Evolutionary conservation across 495 filamentous ascomycete genomes (phyloP), one percentile per base, ranked within the genome.

Genomic region (Xylaria scruposa): DNA sequence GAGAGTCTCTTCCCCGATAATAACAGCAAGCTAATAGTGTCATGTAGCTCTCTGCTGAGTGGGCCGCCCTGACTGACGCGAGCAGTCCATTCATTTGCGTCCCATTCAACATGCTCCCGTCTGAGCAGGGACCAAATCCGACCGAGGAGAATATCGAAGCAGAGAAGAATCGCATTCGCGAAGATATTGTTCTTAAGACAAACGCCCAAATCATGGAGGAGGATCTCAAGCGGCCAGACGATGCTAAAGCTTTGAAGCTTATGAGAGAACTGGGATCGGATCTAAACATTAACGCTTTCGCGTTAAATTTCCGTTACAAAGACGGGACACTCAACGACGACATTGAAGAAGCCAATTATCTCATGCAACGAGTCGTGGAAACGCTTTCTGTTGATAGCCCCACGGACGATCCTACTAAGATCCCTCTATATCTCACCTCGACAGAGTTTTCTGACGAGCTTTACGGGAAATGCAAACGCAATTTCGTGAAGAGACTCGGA

Each of bases 291-390:
- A 86, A 88, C 69, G 80, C 79, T 9, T 85, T 87, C 73, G 75
- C 80, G 0, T 73, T 79, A 42, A 87, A 87, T 73, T 87, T 80
- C 76, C 56, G 75, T 5, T 75, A 82, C 59, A 66, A 69, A 1
- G 75, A 84, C 54, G 81, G 80, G 9, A 77, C 36, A 1, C 76
- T 82, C 40, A 86, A 86, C 70, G 76, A 73, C 6, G 82, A 85
- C 63, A 81, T 87, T n/a, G 84, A 85, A 70, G 82, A 85, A 77
- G 83, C 84, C 26, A 86, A 88, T 60, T 83, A 85, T 67, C 77
- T 87, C 49, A 86, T 83, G 74, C 73, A 66, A 56, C 75, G 81
- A 19, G 81, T 87, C n/a, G 75, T 85, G 31, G 69, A 83, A 59
- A 62, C 75, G 10, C 72, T 86, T 4, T 83, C 81, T 1, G 78